phyloP scores from a whole-genome alignment of 1,139 yeast species.

The Candida sp. region DNA sequence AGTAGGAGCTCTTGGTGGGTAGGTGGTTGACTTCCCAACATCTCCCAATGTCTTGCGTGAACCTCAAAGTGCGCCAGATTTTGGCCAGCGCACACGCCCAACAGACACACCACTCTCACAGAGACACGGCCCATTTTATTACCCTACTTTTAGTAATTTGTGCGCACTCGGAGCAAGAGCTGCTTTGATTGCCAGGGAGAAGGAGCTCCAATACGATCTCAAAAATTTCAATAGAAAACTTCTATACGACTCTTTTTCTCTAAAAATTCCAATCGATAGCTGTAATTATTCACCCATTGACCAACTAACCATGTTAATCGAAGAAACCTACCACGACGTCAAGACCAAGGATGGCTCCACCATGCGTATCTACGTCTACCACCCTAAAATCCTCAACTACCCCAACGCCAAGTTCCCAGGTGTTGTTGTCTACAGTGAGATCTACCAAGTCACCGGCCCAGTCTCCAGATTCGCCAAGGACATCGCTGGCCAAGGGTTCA shows the following conservation, averaged over 20 bases:
- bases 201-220: too few relatives aligned
- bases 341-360: conserved; percentile 68
- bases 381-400: conserved; percentile 72
- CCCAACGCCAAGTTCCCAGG: conserved; percentile 83
- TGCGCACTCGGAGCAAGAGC: not conserved
- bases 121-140: not conserved
- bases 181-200: too few relatives aligned
- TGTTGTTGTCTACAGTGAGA: conserved; percentile 72
- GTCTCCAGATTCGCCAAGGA: conserved; percentile 78
- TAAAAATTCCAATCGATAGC: too few relatives aligned
- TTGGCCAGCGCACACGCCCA: not conserved
- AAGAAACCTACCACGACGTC: conserved; percentile 69
- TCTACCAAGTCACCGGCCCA: conserved; percentile 83
- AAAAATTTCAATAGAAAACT: too few relatives aligned
- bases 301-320: conserved; percentile 53
- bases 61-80: not conserved
- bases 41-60: too few relatives aligned
- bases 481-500: conserved; percentile 81
- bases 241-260: too few relatives aligned
- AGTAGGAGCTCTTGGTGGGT: too few relatives aligned
- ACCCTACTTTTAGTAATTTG: not conserved
- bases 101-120: not conserved
- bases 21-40: too few relatives aligned
- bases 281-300: too few relatives aligned
- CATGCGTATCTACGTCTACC: conserved; percentile 68